Conservation (phyloP, 139 green algal species). For the Coelastrella sp. region DNA sequence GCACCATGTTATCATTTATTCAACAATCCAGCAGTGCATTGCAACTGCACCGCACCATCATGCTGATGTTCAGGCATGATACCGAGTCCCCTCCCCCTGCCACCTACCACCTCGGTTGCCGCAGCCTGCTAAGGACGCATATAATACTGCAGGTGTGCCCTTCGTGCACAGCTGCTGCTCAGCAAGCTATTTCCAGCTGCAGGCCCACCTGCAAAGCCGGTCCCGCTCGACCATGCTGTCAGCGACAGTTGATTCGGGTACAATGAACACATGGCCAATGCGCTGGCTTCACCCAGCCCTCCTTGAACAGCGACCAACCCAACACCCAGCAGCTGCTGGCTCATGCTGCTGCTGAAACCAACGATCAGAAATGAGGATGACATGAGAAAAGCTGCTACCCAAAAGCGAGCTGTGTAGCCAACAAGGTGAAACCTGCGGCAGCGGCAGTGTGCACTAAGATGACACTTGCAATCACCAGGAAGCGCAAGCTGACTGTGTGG, state of each 20-base stretch:
- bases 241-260: slow-evolving; percentile 50
- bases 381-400: slow-evolving; percentile 62
- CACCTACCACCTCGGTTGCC: no score
- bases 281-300: slow-evolving; percentile 72
- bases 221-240: slow-evolving; percentile 46
- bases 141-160: no score
- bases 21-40: no score
- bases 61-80: no score
- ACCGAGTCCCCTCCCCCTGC: no score
- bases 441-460: neutral
- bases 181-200: no score
- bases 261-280: slow-evolving; percentile 64
- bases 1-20: no score
- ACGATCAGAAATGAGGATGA: slow-evolving; percentile 59
- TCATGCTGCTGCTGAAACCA: slow-evolving; percentile 39
- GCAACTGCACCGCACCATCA: no score
- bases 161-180: no score
- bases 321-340: slow-evolving; percentile 68
- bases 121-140: no score
- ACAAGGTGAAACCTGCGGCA: slow-evolving; percentile 69
- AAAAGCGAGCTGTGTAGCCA: slow-evolving; percentile 58
- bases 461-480: no score
- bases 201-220: slow-evolving; percentile 59
- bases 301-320: slow-evolving; percentile 65
- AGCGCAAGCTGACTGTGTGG: no score